Percentiles rank a stretch among this genome's conserved stretches.
Evolutionary conservation across 1,284 basidiomycete species (phyloP).

Genomic region (Pascua guehoae): DNA sequence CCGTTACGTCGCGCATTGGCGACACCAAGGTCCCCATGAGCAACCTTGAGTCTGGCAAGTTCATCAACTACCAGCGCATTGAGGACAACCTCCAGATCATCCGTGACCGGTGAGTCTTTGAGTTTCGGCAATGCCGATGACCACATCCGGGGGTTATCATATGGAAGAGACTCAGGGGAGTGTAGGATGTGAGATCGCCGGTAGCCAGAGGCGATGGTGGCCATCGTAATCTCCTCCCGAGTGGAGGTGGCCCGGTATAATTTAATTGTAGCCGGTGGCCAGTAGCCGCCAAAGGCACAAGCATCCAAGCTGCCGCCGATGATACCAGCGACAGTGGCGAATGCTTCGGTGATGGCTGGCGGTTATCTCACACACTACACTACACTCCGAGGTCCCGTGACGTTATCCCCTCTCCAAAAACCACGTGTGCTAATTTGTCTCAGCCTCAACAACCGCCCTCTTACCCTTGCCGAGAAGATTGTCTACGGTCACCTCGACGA

Average conservation of each 20-base stretch:
- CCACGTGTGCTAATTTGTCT: conserved; percentile 3
- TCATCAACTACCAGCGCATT: conserved; percentile 96
- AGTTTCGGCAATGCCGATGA: too few relatives aligned
- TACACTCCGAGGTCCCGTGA: neutral
- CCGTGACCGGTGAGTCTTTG: conserved; percentile 63
- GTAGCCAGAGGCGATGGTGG: neutral
- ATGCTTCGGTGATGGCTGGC: too few relatives aligned
- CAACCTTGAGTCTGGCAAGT: conserved; percentile 69
- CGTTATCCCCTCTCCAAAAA: neutral
- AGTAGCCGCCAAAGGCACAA: conserved; percentile 1
- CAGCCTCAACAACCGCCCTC: conserved; percentile 83
- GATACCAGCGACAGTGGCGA: too few relatives aligned
- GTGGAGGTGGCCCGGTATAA: too few relatives aligned
- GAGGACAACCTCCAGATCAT: conserved; percentile 88
- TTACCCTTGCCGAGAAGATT: conserved; percentile 98
- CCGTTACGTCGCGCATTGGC: conserved; percentile 58
- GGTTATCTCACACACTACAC: neutral
- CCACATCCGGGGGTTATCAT: too few relatives aligned
- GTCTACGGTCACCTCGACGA: conserved; percentile 98
- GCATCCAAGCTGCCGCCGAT: too few relatives aligned
- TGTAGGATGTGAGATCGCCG: neutral
- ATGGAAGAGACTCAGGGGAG: neutral
- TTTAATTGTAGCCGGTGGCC: neutral
- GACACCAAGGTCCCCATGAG: conserved; percentile 93
- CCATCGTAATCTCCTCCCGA: too few relatives aligned